Conservation (phyloP, 805 yeast genomes). For the Kuraishia hungarica region DNA sequence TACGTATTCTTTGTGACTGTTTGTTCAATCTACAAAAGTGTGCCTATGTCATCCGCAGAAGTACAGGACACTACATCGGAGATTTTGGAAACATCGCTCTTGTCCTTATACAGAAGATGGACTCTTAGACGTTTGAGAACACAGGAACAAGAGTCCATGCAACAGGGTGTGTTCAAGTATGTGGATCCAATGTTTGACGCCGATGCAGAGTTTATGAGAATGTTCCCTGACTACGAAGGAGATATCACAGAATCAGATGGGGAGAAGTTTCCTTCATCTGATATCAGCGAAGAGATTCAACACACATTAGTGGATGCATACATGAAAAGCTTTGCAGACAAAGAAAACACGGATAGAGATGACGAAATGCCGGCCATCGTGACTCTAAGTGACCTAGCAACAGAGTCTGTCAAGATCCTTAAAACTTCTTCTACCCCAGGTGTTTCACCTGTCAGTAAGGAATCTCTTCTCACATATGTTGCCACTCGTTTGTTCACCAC, state of each 20-base stretch:
- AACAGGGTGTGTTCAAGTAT: constrained; percentile 58
- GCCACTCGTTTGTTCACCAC: neutral
- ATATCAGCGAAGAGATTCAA: constrained; percentile 36
- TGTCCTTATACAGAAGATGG: constrained; percentile 73
- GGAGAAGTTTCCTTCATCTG: neutral
- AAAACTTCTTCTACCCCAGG: neutral
- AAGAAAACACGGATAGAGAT: neutral
- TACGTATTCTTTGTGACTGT: constrained; percentile 34
- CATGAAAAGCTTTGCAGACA: constrained; percentile 32
- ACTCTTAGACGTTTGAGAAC: constrained; percentile 57
- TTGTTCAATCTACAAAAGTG: constrained; percentile 13
- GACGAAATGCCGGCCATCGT: constrained; percentile 14
- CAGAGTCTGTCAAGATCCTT: neutral
- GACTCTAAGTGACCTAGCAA: constrained; percentile 31
- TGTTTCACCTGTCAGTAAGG: neutral
- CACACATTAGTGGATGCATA: constrained; percentile 41
- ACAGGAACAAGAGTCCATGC: constrained; percentile 53
- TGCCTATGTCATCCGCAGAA: constrained; percentile 8
- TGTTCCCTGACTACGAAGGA: constrained; percentile 87
- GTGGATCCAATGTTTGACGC: constrained; percentile 54
- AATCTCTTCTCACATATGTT: neutral
- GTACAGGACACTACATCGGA: constrained; percentile 3
- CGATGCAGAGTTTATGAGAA: constrained; percentile 68
- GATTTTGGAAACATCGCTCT: constrained; percentile 38
- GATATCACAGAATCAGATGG: neutral